Percentiles rank a stretch among this genome's conserved stretches.
Evolutionary conservation across 1,284 basidiomycete species (phyloP).

Genomic region (Gomphus sp.): DNA sequence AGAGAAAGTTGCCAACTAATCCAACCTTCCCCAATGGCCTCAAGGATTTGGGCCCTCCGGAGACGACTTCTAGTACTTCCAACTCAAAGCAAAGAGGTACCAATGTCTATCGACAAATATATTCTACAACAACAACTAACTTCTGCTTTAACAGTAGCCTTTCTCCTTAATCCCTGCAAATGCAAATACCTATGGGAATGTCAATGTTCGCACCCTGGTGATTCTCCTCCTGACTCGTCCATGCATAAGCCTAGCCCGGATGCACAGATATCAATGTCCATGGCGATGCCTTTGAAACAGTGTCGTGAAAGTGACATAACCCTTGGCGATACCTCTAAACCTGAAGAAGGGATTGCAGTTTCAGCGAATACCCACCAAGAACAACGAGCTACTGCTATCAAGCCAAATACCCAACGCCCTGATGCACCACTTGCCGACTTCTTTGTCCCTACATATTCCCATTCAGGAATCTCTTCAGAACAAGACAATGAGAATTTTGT

Average conservation of each 20-base stretch:
- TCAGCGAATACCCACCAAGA: neutral
- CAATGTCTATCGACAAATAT: slow-evolving; percentile 1
- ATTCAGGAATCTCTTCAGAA: neutral
- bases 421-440: neutral
- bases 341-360: neutral
- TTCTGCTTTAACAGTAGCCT: slow-evolving; percentile 33
- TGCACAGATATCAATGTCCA: neutral
- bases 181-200: slow-evolving; percentile 51
- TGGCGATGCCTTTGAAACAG: neutral
- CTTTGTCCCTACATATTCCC: neutral
- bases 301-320: neutral
- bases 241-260: neutral
- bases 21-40: slow-evolving; percentile 12
- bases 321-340: neutral
- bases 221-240: neutral
- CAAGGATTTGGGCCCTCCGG: neutral
- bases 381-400: neutral
- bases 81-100: slow-evolving; percentile 45
- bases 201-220: slow-evolving; percentile 27
- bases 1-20: neutral
- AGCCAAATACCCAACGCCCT: neutral
- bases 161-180: slow-evolving; percentile 52
- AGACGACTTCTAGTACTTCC: neutral
- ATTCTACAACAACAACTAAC: neutral
- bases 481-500: neutral